Evolutionary conservation across 2,329 filamentous ascomycete genomes (phyloP).

Genomic region (Colletotrichum karsti): DNA sequence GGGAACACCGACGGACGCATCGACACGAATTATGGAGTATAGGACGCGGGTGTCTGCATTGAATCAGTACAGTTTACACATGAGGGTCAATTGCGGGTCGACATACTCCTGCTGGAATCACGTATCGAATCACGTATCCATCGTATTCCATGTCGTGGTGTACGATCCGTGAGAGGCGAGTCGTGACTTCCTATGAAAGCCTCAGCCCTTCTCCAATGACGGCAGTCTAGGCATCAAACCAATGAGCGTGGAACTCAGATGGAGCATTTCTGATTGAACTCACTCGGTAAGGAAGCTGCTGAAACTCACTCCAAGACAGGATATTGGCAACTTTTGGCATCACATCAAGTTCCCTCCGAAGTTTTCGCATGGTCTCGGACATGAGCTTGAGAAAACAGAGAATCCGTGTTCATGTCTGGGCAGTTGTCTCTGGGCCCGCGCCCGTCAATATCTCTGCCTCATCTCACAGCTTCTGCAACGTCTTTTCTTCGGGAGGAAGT

Average conservation of each 20-base stretch:
- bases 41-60: constrained; percentile 32
- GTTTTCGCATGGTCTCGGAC: constrained; percentile 32
- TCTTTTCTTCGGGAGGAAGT: constrained; percentile 29
- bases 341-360: constrained; percentile 38
- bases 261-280: background rate
- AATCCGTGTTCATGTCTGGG: constrained; percentile 43
- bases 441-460: constrained; percentile 50
- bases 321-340: constrained; percentile 34
- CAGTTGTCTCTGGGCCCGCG: constrained; percentile 48
- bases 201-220: constrained; percentile 21
- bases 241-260: background rate
- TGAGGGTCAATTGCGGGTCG: background rate
- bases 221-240: background rate
- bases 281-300: constrained; percentile 21
- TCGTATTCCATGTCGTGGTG: constrained; percentile 22
- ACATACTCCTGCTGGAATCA: constrained; percentile 27
- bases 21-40: constrained; percentile 32
- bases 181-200: constrained; percentile 27
- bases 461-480: constrained; percentile 29
- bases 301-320: constrained; percentile 9
- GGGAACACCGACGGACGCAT: constrained; percentile 34
- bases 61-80: background rate
- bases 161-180: constrained; percentile 17
- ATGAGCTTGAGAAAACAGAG: constrained; percentile 41
- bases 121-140: constrained; percentile 10